Evolutionary conservation across 2,329 filamentous ascomycete species (phyloP).

Genomic region (Penicillium sp.): DNA sequence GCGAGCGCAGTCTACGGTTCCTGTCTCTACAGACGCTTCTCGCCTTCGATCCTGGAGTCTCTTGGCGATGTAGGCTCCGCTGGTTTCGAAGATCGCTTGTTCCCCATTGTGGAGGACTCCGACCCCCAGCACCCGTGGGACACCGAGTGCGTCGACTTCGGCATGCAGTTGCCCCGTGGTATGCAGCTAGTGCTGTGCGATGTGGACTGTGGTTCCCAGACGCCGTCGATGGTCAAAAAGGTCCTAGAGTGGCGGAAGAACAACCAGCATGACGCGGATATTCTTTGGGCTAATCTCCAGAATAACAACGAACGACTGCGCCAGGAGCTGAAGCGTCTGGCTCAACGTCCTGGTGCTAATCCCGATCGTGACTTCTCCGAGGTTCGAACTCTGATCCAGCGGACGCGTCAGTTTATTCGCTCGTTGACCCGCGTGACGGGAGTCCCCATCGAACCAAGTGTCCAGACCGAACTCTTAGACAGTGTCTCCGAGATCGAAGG

Average conservation of each 20-base stretch:
- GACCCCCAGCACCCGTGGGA: slow-evolving; percentile 64
- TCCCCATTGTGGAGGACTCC: slow-evolving; percentile 61
- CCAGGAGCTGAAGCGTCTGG: slow-evolving; percentile 55
- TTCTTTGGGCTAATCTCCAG: slow-evolving; percentile 74
- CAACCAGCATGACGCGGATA: slow-evolving; percentile 60
- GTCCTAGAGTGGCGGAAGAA: slow-evolving; percentile 75
- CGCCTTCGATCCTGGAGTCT: slow-evolving; percentile 65
- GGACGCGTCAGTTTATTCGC: slow-evolving; percentile 61
- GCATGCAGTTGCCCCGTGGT: slow-evolving; percentile 66
- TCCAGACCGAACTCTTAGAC: slow-evolving; percentile 81
- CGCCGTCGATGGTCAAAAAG: slow-evolving; percentile 91
- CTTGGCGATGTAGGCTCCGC: slow-evolving; percentile 64
- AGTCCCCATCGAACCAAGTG: slow-evolving; percentile 83
- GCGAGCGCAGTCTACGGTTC: slow-evolving; percentile 89
- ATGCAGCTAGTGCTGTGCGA: slow-evolving; percentile 88
- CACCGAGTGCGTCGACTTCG: slow-evolving; percentile 66
- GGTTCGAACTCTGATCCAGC: slow-evolving; percentile 51
- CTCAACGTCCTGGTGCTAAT: slow-evolving; percentile 44
- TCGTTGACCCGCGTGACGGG: slow-evolving; percentile 69
- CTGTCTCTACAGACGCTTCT: slow-evolving; percentile 89
- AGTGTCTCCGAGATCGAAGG: slow-evolving; percentile 67
- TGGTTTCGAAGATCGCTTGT: slow-evolving; percentile 64
- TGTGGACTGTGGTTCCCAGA: slow-evolving; percentile 89
- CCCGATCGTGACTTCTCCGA: slow-evolving; percentile 47
- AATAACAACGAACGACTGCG: slow-evolving; percentile 68